Evolutionary conservation across 129 eudicot species (phyloP).

Genomic region (Centella asiatica): DNA sequence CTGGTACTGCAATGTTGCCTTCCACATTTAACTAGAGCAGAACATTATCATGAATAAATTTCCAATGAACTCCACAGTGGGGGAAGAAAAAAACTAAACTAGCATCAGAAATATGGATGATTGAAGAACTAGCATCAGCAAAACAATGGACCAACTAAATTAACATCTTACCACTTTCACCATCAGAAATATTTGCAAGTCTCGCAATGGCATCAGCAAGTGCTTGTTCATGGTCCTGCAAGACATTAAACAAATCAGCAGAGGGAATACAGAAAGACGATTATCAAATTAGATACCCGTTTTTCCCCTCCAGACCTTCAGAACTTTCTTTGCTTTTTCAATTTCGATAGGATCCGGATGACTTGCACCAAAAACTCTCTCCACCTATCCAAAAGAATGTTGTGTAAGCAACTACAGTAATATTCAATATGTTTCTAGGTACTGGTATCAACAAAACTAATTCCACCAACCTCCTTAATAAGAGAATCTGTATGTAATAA

Average conservation of each 20-base stretch:
- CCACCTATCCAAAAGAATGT: constrained; percentile 53
- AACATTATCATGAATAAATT: too few species aligned
- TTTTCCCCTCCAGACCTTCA: constrained; percentile 34
- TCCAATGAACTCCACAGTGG: too few species aligned
- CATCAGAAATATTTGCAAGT: constrained; percentile 65
- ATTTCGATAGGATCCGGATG: constrained; percentile 71
- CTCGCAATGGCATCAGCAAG: constrained; percentile 57
- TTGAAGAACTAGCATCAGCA: background rate
- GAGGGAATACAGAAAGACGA: background rate
- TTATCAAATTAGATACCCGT: background rate
- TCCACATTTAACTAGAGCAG: too few species aligned
- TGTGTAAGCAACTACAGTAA: constrained; percentile 9
- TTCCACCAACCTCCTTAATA: constrained; percentile 59
- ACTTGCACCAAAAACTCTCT: constrained; percentile 61
- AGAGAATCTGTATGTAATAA: constrained; percentile 69
- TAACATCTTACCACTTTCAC: constrained; percentile 50
- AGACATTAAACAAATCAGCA: background rate
- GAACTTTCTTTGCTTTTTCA: constrained; percentile 80
- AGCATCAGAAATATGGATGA: too few species aligned
- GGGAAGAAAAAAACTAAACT: too few species aligned
- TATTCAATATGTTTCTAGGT: background rate
- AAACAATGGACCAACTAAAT: background rate
- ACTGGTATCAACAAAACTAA: background rate
- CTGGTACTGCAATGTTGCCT: too few species aligned
- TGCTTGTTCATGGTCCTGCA: constrained; percentile 79